Base-by-base conservation (phyloP, 1,139 yeast species). In the Scheffersomyces quercinus region DNA sequence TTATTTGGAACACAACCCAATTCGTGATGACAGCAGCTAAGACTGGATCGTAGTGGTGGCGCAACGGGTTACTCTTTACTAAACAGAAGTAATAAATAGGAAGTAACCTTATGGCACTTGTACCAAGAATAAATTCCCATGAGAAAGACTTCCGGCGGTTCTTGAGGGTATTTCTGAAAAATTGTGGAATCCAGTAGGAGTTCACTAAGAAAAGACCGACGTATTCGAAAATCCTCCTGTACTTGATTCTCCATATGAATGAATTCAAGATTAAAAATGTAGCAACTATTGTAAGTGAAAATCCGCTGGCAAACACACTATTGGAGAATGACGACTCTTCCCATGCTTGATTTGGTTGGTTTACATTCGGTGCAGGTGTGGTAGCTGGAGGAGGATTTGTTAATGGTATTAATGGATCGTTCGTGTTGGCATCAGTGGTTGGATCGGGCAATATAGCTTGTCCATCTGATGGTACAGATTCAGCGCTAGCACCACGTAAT, bases 161-260 rank as follows among this genome's bases (percentile, higher is more conserved):
- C 45, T 88, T 76, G 15, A 86, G 65, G 4, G 87, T 83, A 58
- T 89, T 88, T 54, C 97, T 74, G 48, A 83, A 80, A 40, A 89
- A 85, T 61, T 91, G 99, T 0, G 97, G 97, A n/a, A 86, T 53
- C 97, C 97, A 91, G 53, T 80, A 82, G 0, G 96, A 87, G 59
- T 83, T 87, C 29, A 85, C 58, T 1, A 73, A 44, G 2, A 82
- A 48, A 5, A 85, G 59, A 0, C 79, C 67, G 1, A 75, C 43
- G 46, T 78, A 82, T 58, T 89, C 96, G 57, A 83, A 80, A 3
- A 70, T 54, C 16, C 64, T 63, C 43, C 97, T 70, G 37, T 79
- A 65, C 11, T 63, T 65, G 28, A 71, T 69, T 31, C 93, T 81
- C 95, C 95, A 88, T 31, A 79, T 64, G 2, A 77, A 59, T 1